Base-by-base conservation (phyloP, 139 green algal genomes). In the Chlamydomonas asymmetrica region DNA sequence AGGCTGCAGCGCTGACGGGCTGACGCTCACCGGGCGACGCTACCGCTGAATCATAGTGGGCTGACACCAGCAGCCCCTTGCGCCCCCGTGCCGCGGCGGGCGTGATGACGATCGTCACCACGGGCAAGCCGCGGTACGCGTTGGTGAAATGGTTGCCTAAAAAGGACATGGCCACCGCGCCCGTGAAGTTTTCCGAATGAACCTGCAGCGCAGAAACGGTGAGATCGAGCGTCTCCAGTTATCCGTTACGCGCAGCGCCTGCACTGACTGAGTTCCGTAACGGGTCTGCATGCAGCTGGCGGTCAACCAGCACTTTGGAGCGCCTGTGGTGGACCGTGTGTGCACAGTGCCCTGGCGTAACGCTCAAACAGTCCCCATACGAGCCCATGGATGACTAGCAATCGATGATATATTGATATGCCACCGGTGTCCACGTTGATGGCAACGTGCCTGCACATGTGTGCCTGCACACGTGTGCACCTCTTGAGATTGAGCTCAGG, bases 81-180 rank as follows among this genome's bases (percentile, higher is more conserved):
- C 49, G 59, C 5, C 63, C 75, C 6, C n/a, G n/a, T 2, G 49
- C 38, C 29, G 23, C 64, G 5, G 43, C 27, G 5, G 83, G 74
- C 20, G 63, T 64, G 37, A 93, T 71, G 29, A 49, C 59, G 40
- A 92, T 38, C 5, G 88, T 74, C 3, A 94, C 59, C 48, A 90
- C 91, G 43, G 76, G 85, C 41, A 93, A 71, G 61, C 84, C 84
- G n/a, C 73, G 57, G 77, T 93, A 93, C 4, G 79, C 80, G 45
- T 93, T 93, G 35, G 86, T 81, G 39, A 93, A 74, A 23, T 82
- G 67, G 54, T 84, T 70, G 18, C 80, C 69, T 23, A 86, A 70
- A 37, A 89, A 88, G 18, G 80, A 59, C 84, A 90, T 88, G 18
- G 74, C 66, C 25, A 82, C 66, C 23, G 69, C 74, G 10, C 82